These are phyloP conservation scores for Biscogniauxia mediterranea DNA, from an alignment of 2,329 filamentous ascomycete species.

Conservation along the genomic window DNA sequence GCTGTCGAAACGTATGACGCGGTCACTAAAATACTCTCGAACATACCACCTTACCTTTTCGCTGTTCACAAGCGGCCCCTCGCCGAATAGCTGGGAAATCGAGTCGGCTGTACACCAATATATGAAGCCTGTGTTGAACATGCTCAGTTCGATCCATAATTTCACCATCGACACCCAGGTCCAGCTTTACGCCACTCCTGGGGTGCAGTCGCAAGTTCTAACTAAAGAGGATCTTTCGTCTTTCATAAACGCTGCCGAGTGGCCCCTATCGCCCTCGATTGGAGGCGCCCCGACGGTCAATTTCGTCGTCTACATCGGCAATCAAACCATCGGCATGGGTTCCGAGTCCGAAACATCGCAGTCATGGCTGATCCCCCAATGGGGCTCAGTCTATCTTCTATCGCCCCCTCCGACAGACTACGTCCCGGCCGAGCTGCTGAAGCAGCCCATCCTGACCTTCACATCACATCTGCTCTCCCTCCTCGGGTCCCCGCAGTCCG, in stretches of 20 bases:
- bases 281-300: conserved; percentile 92
- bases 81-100: conserved; percentile 88
- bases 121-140: conserved; percentile 75
- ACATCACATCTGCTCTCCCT: conserved; percentile 86
- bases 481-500: conserved; percentile 77
- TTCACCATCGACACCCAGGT: conserved; percentile 97
- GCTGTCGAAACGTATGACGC: conserved; percentile 69
- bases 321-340: conserved; percentile 63
- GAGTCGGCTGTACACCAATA: conserved; percentile 78
- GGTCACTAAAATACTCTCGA: conserved; percentile 85
- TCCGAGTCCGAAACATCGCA: conserved; percentile 50
- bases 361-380: conserved; percentile 92
- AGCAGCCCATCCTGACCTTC: conserved; percentile 83
- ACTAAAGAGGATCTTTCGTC: conserved; percentile 85
- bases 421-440: conserved; percentile 65
- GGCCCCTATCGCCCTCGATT: conserved; percentile 93
- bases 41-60: conserved; percentile 97
- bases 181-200: conserved; percentile 80
- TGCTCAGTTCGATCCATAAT: conserved; percentile 81
- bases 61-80: conserved; percentile 76
- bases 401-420: conserved; percentile 43
- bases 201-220: conserved; percentile 63
- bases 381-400: conserved; percentile 73
- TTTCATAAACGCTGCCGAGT: conserved; percentile 97
- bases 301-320: conserved; percentile 87